Base-by-base conservation (phyloP, 345 rosid genomes). In the Dipteronia sinensis region DNA sequence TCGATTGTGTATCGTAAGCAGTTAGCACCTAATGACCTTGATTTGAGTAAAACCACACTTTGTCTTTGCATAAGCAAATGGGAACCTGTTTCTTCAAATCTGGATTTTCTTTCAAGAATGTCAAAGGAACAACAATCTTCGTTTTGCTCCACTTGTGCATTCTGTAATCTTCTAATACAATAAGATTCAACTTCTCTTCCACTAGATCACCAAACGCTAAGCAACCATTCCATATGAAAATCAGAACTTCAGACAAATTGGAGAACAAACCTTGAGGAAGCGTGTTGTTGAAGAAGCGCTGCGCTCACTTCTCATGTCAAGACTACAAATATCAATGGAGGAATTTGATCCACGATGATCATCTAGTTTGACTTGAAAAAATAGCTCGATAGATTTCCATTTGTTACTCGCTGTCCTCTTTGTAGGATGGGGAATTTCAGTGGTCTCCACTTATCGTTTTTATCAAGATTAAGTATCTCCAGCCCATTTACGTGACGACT, bases 41-140 rank as follows among this genome's bases (percentile, higher is more conserved):
- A 6, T 7, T 1, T 1, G 46, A 42, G 46, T 46, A 0, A 16
- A 42, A 73, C 4, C 10, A 8, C 27, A 64, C 25, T 15, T 9
- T 34, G 13, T n/a, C n/a, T n/a, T n/a, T n/a, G n/a, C 5, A 4
- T 2, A 38, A 22, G 29, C 1, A 6, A 1, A 6, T 17, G 7
- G 65, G 67, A 73, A 40, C 20, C 12, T 12, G 13, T 58, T 58
- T 19, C 25, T 58, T 58, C 38, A 6, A 59, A 5, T n/a, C 10
- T 27, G 11, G 55, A 58, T 61, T 4, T n/a, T 22, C 38, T 11
- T 23, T 42, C 34, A 61, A 13, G 42, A 38, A 61, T 20, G 12
- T 13, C 40, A 42, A 61, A 22, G 22, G 76, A 72, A 10, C 8
- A 13, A 42, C 27, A 34, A 58, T 72, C 67, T 73, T 73, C 49